Evolutionary conservation across 2,329 filamentous ascomycete species (phyloP).

Genomic region (Blumeria hordei): DNA sequence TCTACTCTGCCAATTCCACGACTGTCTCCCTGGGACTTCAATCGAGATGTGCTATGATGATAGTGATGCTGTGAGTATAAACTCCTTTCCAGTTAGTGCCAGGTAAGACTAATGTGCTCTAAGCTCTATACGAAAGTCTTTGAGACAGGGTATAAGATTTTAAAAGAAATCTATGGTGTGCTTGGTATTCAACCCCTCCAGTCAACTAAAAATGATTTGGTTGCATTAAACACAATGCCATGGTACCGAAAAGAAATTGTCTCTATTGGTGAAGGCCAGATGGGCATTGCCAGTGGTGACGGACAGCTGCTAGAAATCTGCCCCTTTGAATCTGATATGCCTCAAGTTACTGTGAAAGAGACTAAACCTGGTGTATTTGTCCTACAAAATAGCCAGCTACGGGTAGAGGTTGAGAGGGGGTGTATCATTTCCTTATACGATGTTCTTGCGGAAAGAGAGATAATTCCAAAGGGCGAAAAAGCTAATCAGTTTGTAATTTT

Average conservation of each 20-base stretch:
- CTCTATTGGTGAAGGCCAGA: conserved; percentile 27
- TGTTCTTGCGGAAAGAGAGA: conserved; percentile 44
- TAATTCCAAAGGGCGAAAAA: conserved; percentile 49
- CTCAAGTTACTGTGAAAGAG: conserved; percentile 28
- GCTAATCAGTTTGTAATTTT: conserved; percentile 86
- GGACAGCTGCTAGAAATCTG: conserved; percentile 27
- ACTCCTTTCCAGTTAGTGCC: background rate
- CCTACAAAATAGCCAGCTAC: conserved; percentile 54
- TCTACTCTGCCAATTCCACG: conserved; percentile 88
- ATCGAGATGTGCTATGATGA: conserved; percentile 99
- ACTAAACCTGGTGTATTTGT: conserved; percentile 40
- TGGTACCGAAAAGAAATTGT: conserved; percentile 63
- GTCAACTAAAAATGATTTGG: conserved; percentile 21
- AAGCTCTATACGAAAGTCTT: conserved; percentile 67
- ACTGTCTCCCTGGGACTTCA: conserved; percentile 79
- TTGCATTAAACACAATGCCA: conserved; percentile 64
- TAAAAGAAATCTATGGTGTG: conserved; percentile 42
- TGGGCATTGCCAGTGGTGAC: conserved; percentile 30
- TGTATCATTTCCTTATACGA: conserved; percentile 71
- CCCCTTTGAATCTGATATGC: conserved; percentile 23
- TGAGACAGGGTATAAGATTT: conserved; percentile 44
- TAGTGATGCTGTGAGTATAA: conserved; percentile 42
- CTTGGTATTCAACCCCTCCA: conserved; percentile 34
- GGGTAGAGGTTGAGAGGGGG: conserved; percentile 48
- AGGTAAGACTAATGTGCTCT: conserved; percentile 10